Evolutionary conservation across 176 grass and related monocot species (phyloP), one percentile per base, ranked within the genome.

Genomic region (Triticum monococcum): DNA sequence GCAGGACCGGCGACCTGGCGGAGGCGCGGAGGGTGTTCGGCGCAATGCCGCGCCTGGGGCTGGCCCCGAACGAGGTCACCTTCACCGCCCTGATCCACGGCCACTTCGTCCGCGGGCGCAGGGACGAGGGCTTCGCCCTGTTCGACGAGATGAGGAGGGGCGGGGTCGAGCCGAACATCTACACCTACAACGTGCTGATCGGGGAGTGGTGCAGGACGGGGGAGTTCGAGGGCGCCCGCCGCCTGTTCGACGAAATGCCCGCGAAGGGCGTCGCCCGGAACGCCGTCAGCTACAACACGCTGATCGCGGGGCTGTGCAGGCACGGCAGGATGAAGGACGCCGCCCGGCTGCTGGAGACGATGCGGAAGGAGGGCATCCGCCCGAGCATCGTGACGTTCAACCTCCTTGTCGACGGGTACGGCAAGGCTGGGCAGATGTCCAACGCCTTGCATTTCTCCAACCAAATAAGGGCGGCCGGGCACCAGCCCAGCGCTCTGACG

Each of bases 21-120:
- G 83, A 60, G 18, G 88, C 91, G 2, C 68, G 70, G 37, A 84
- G 83, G 72, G 64, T 94, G 82, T 94, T 97, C 86, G 88, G 90
- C 62, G 41, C 75, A 24, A 97, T 94, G 80, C 83, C 78, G 36
- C 78, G 74, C 56, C 3, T 86, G 32, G 89, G 83, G 5, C 40
- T 94, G 83, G 5, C 56, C 23, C 89, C 92, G 0, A 94, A 94
- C 41, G 92, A 92, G 80, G 75, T 97, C 74, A 92, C 92, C 4
- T 92, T 92, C 90, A 94, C 92, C 12, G 88, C 89, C 7, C 64
- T 94, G 72, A 92, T 97, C 48, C 89, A 90, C 50, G 94, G 92
- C 1, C 92, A 83, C 83, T 90, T 97, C 71, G 74, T 78, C 8
- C 45, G 81, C 33, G 92, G 89, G 0, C 75, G 48, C 20, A 78